Conservation (phyloP, 495 filamentous ascomycete species). For the Astrocystis sublimbata region DNA sequence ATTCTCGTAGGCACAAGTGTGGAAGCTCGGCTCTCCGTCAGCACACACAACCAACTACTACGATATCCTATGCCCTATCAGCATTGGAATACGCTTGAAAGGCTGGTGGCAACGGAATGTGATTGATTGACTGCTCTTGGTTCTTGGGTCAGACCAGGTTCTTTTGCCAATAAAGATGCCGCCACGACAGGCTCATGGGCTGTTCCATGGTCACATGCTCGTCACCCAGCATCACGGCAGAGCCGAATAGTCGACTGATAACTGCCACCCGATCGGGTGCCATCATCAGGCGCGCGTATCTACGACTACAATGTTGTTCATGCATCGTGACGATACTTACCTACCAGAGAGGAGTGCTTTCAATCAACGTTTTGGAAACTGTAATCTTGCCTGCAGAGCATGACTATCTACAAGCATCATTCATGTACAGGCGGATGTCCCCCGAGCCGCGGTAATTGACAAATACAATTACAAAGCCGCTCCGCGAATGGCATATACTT, state of each 20-base stretch:
- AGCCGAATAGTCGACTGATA: slow-evolving; percentile 5
- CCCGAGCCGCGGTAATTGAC: not conserved
- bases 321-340: not conserved
- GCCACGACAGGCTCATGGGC: slow-evolving; percentile 16
- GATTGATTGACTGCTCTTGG: slow-evolving; percentile 5
- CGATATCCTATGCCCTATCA: slow-evolving; percentile 19
- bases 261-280: slow-evolving; percentile 3
- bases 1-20: not conserved
- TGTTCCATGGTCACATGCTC: slow-evolving; percentile 15
- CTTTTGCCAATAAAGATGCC: slow-evolving; percentile 11
- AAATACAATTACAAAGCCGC: not conserved
- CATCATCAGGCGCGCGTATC: not conserved
- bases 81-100: not conserved
- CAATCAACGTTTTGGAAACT: not conserved
- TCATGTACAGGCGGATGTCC: not conserved
- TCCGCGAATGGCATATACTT: not conserved
- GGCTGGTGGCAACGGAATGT: slow-evolving; percentile 9
- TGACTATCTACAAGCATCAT: not conserved
- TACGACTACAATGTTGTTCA: not conserved
- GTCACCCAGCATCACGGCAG: slow-evolving; percentile 10
- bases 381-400: not conserved
- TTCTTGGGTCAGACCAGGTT: slow-evolving; percentile 10
- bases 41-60: slow-evolving; percentile 19
- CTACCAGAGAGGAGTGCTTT: not conserved
- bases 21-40: slow-evolving; percentile 2